A percentile compares a stretch with the other conserved stretches of the same genome.
Evolutionary conservation across 116 monocot species (phyloP).

Genomic region (Iris pallida): DNA sequence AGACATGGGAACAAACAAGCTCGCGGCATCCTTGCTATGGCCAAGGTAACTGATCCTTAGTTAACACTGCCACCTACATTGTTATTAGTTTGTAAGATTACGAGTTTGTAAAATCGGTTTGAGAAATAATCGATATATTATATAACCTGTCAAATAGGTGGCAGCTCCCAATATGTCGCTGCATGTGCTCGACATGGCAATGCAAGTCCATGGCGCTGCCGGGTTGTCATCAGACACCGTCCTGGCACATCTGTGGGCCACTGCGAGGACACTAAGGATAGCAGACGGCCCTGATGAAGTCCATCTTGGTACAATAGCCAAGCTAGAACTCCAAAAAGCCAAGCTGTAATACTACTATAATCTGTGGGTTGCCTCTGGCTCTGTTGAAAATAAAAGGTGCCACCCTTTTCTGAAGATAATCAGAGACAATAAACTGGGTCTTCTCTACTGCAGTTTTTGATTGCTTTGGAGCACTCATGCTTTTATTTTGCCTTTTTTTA

Average conservation of each 20-base stretch:
- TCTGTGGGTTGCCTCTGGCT: neutral
- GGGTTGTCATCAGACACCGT: constrained; percentile 91
- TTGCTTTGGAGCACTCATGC: too few species aligned
- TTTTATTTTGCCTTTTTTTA: too few species aligned
- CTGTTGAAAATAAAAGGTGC: neutral
- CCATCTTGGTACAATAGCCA: constrained; percentile 95
- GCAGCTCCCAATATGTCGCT: constrained; percentile 93
- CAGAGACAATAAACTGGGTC: neutral
- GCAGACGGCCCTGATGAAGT: constrained; percentile 99
- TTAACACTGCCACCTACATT: neutral
- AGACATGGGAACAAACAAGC: constrained; percentile 82
- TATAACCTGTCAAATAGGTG: constrained; percentile 38
- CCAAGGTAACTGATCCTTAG: constrained; percentile 53
- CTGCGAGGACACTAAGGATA: constrained; percentile 77
- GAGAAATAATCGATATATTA: neutral
- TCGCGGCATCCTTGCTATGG: constrained; percentile 81
- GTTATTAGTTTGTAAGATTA: neutral
- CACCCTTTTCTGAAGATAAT: neutral
- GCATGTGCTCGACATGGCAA: constrained; percentile 83
- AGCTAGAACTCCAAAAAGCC: constrained; percentile 66
- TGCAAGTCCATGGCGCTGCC: constrained; percentile 95
- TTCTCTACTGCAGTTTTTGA: too few species aligned
- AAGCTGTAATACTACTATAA: constrained; percentile 18
- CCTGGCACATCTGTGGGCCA: constrained; percentile 85
- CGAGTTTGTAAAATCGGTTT: neutral